Base-by-base conservation (phyloP, 2,329 filamentous ascomycete species). In the Hymenotorrendiella dingleyae region DNA sequence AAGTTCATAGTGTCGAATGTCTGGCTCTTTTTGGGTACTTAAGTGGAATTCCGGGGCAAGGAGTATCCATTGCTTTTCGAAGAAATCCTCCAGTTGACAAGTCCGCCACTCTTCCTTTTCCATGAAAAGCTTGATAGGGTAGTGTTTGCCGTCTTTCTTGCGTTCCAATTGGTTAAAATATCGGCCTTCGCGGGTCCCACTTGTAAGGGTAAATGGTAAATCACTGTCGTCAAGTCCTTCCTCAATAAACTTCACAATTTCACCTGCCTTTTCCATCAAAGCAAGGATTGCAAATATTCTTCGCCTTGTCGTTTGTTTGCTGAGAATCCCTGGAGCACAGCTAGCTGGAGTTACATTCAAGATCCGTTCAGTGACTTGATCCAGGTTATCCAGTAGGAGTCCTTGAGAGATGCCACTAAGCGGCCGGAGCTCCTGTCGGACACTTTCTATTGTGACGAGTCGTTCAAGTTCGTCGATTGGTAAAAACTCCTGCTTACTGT, bases 241-340 rank as follows among this genome's bases (percentile, higher is more conserved):
- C 11, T 34, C 10, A 10, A 46, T 34, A 16, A 46, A 46, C 14
- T 42, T 19, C 14, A 38, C 19, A 33, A 46, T 46, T 4, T 29
- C 26, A 7, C 10, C 11, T 11, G n/a, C 17, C 29, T 46, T 28
- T 14, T 36, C 32, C 20, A 46, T 41, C 16, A 42, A 38, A 4
- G 17, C 12, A 14, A 46, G 20, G 21, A 46, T 46, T 19, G 43
- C 33, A 35, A 46, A 46, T 8, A 46, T 37, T 20, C 17, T 46
- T 24, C 29, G 33, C 23, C 37, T 36, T n/a, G 43, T 46, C 20
- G 43, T 46, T 20, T 42, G 2, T 10, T 20, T 32, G 7, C 2
- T 17, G 10, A 4, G 17, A 4, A 19, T 1, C 20, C 20, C 20
- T 10, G 29, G 12, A 11, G 29, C 16, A 14, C 16, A n/a, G 20